These are phyloP conservation scores for Xylaria flabelliformis DNA, from an alignment of 495 filamentous ascomycete genomes.

Conservation along the genomic window DNA sequence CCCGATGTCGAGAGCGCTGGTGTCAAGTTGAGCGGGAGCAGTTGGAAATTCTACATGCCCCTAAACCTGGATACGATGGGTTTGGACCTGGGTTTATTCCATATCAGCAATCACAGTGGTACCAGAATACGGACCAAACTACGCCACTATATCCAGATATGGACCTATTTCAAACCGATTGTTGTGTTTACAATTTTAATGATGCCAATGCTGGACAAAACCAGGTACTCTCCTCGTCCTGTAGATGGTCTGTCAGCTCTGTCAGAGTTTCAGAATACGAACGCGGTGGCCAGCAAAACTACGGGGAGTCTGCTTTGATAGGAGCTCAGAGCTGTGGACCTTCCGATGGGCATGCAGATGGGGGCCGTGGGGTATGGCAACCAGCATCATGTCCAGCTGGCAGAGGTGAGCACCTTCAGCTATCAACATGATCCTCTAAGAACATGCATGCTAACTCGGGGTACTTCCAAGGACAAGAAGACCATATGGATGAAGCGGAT, in stretches of 20 bases:
- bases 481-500: not conserved
- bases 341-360: not conserved
- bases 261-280: not conserved
- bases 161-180: not conserved
- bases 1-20: constrained; percentile 48
- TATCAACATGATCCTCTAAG: not conserved
- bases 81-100: not conserved
- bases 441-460: not conserved
- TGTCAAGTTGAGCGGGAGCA: constrained; percentile 37
- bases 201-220: not conserved
- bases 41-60: constrained; percentile 4
- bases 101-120: not conserved
- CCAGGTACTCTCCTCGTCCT: not conserved
- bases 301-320: not conserved
- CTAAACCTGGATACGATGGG: constrained; percentile 9
- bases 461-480: not conserved
- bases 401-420: not conserved
- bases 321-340: not conserved
- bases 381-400: not conserved
- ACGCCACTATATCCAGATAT: not conserved
- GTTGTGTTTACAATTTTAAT: not conserved
- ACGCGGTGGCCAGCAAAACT: not conserved
- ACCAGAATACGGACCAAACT: not conserved
- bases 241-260: no score
- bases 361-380: not conserved